Base-by-base conservation (phyloP, 1,139 yeast genomes). In the Lizanozyma gosingica region DNA sequence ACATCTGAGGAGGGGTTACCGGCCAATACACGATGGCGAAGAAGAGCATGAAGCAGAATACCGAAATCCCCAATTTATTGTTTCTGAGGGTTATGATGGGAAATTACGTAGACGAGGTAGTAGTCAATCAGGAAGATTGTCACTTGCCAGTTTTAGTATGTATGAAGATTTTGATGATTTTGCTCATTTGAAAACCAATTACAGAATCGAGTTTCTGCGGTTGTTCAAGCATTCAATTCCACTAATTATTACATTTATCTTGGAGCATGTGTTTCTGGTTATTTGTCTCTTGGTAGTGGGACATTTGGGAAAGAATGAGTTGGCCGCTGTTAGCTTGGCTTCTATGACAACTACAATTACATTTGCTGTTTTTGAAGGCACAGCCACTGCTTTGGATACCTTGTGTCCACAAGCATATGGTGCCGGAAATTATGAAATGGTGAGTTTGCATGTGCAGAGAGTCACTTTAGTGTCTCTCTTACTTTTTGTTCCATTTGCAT, bases 281-380 rank as follows among this genome's bases (percentile, higher is more conserved):
- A 83, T 83, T 9, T 77, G 83, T 49, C 74, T 84, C 36, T 60
- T 83, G 18, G 83, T 82, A 17, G 92, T 83, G 27, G 87, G 87
- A 0, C 86, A 79, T 53, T 56, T 82, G 40, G 92, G 92, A 18
- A 80, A 77, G 41, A 73, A 67, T 42, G 87, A 82, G 57, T 61
- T 83, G 43, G 88, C 88, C 0, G 88, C 90, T 0, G 95, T 86
- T 2, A 84, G 95, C 0, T 66, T 88, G 47, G 95, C 90, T 0
- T 77, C 90, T 2, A 87, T 88, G 95, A 81, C 94, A 1, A 79
- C 92, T 1, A 84, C 92, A 34, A 85, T 88, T 40, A 79, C 92
- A 0, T 75, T 84, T 50, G 94, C 95, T 1, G 65, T 87, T 2
- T 83, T 86, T 56, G 95, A 85, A 60, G 97, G 96, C 16, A 77